phyloP scores from a whole-genome alignment of 2,329 filamentous ascomycete species.

The Fusarium succisae region DNA sequence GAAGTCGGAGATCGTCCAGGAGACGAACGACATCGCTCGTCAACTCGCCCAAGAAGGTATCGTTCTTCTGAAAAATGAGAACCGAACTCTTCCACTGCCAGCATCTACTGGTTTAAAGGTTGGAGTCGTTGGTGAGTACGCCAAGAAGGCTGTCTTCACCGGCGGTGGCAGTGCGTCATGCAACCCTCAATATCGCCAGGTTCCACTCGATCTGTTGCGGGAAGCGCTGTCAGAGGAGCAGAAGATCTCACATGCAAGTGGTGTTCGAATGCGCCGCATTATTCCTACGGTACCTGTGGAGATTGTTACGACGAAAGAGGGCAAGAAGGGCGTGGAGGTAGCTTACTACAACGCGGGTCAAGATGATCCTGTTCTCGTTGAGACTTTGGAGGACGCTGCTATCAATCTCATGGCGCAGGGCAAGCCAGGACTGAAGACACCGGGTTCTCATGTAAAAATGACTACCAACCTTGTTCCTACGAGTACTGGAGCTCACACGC shows the following conservation, averaged over 20 bases:
- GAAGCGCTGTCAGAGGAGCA: accelerated
- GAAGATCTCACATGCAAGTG: background rate
- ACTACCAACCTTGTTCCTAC: accelerated
- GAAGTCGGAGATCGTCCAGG: slow-evolving; percentile 9
- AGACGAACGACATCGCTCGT: slow-evolving; percentile 19
- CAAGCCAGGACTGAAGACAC: background rate
- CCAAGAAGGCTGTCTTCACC: background rate
- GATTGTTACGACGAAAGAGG: accelerated
- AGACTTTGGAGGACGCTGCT: background rate
- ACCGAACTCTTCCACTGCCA: background rate
- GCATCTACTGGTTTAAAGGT: accelerated
- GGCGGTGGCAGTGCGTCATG: background rate
- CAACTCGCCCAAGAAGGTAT: slow-evolving; percentile 12
- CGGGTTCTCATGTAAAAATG: background rate
- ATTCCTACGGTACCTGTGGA: background rate
- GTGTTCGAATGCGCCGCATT: background rate
- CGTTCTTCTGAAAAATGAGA: slow-evolving; percentile 26
- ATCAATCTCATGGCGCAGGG: background rate
- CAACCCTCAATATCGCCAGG: background rate
- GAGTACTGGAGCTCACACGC: background rate
- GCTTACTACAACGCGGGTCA: background rate
- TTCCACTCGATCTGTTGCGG: background rate
- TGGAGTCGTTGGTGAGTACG: background rate
- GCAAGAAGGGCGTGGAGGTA: background rate
- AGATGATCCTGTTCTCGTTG: accelerated